phyloP scores from a whole-genome alignment of 169 alveolate species.

The Plasmodium vivax region DNA sequence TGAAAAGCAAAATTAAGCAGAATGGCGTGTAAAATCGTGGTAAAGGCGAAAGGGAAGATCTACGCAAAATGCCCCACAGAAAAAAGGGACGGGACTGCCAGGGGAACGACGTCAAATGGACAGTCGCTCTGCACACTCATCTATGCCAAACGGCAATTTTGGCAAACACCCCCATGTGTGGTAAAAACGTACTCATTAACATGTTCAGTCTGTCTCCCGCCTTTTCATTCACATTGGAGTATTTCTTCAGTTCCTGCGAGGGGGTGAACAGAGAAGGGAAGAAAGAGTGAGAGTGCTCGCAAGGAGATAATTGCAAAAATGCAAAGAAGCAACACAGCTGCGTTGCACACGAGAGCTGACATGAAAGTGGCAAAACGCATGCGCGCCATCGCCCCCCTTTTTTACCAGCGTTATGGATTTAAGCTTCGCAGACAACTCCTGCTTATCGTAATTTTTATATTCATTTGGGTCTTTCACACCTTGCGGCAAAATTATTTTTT shows the following conservation, averaged over 20 bases:
- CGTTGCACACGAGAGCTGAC: neutral
- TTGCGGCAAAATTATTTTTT: slow-evolving; percentile 63
- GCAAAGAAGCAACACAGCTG: too few relatives aligned
- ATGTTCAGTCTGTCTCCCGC: slow-evolving; percentile 72
- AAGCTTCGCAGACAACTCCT: slow-evolving; percentile 50
- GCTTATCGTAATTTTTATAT: slow-evolving; percentile 53
- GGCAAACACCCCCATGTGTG: neutral
- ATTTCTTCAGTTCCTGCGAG: slow-evolving; percentile 52
- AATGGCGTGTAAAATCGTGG: neutral
- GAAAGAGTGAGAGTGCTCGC: neutral
- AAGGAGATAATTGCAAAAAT: neutral
- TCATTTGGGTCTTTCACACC: slow-evolving; percentile 50
- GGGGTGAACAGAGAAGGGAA: neutral
- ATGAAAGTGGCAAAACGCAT: neutral
- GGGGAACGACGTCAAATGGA: neutral
- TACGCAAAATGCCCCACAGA: neutral
- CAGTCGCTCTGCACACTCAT: neutral
- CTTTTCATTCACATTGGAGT: slow-evolving; percentile 67
- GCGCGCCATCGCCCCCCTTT: neutral
- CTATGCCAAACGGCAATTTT: neutral
- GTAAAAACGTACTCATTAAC: slow-evolving; percentile 44
- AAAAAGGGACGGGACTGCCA: neutral
- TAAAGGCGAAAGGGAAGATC: neutral
- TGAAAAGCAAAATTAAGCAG: neutral
- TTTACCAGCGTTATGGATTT: slow-evolving; percentile 68